A percentile compares a stretch with the other conserved stretches of the same genome.
These are phyloP conservation scores for Penicillium sumatraense DNA, from an alignment of 2,329 filamentous ascomycete species.

Conservation along the genomic window DNA sequence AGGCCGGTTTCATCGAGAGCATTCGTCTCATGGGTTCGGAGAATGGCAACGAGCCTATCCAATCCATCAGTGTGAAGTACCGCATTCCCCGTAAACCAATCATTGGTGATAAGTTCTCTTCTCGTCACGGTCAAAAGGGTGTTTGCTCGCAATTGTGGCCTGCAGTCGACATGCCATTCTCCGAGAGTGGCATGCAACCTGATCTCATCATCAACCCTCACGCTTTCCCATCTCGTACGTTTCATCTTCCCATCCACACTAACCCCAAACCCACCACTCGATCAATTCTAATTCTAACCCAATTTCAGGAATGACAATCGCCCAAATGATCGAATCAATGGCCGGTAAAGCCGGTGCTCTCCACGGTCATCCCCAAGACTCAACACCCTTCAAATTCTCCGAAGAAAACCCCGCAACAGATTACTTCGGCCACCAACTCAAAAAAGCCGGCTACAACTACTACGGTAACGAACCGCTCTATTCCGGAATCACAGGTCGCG, in stretches of 20 bases:
- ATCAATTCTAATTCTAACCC: constrained; percentile 5
- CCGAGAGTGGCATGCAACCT: constrained; percentile 92
- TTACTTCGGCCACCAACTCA: constrained; percentile 94
- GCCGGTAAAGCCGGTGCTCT: constrained; percentile 93
- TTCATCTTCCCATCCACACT: background rate
- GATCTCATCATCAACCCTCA: constrained; percentile 99
- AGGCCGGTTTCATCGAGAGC: constrained; percentile 88
- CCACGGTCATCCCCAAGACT: constrained; percentile 94
- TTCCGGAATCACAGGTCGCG: constrained; percentile 92
- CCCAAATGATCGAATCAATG: constrained; percentile 97
- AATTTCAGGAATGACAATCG: constrained; percentile 79
- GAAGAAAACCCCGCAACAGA: constrained; percentile 90
- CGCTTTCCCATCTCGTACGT: constrained; percentile 87
- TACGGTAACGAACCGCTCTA: constrained; percentile 99
- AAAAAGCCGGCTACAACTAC: constrained; percentile 95
- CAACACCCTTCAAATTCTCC: constrained; percentile 91
- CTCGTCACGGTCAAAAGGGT: constrained; percentile 97
- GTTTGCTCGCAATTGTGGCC: constrained; percentile 97
- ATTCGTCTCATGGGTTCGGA: constrained; percentile 89
- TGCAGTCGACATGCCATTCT: constrained; percentile 91
- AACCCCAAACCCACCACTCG: background rate
- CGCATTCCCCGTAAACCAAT: constrained; percentile 86
- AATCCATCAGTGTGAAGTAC: constrained; percentile 90
- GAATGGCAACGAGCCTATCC: constrained; percentile 77
- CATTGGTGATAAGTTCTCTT: constrained; percentile 99